These are phyloP conservation scores for Tylopilus felleus DNA, from an alignment of 768 basidiomycete species.

Conservation along the genomic window DNA sequence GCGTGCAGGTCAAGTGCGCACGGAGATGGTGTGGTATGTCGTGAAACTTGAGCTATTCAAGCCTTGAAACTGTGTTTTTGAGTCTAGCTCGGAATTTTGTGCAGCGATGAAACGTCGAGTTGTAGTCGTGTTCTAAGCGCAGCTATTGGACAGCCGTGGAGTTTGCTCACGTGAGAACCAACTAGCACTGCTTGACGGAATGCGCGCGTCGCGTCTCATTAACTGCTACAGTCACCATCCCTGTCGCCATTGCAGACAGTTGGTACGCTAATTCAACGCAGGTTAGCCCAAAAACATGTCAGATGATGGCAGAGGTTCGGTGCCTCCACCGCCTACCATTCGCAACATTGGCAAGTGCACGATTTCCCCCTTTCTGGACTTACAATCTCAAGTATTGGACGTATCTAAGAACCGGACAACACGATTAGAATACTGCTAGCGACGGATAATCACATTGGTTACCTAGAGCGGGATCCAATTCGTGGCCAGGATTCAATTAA, in stretches of 20 bases:
- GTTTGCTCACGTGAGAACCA: conserved; percentile 19
- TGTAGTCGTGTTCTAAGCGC: conserved; percentile 8
- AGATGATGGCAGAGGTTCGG: conserved; percentile 23
- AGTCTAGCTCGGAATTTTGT: background rate
- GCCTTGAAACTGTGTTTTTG: background rate
- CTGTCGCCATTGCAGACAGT: background rate
- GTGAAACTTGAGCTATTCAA: too few relatives aligned
- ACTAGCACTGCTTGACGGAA: too few relatives aligned
- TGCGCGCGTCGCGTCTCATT: conserved; percentile 12
- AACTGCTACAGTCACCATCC: background rate
- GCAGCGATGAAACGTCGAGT: background rate
- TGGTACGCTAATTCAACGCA: background rate
- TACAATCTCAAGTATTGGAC: conserved; percentile 1
- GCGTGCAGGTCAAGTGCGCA: background rate
- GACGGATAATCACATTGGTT: conserved; percentile 96
- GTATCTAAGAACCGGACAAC: conserved; percentile 50
- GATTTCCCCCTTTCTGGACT: background rate
- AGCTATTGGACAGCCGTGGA: background rate
- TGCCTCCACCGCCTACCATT: conserved; percentile 34
- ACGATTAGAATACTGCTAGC: conserved; percentile 84
- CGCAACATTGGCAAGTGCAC: conserved; percentile 37
- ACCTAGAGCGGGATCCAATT: conserved; percentile 90
- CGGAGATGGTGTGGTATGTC: background rate
- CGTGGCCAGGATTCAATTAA: conserved; percentile 94
- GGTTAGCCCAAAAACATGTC: conserved; percentile 20